A percentile compares a stretch with the other conserved stretches of the same genome.
phyloP scores from a whole-genome alignment of 2,329 filamentous ascomycete genomes.

The Xenoacremonium recifei region DNA sequence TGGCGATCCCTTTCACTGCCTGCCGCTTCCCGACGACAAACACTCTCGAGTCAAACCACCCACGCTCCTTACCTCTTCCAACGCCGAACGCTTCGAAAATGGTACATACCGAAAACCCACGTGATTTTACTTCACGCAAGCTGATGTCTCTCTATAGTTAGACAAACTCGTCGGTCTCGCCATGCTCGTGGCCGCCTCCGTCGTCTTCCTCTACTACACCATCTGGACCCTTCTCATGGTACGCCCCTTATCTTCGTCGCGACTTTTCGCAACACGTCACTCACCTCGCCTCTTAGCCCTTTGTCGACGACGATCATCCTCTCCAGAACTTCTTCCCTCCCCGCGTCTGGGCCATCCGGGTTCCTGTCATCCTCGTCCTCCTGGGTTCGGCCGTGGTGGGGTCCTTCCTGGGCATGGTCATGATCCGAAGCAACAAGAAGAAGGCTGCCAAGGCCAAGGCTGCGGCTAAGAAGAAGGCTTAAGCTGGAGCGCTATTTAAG shows the following conservation, averaged over 20 bases:
- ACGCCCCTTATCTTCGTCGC: constrained; percentile 23
- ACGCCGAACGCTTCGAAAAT: constrained; percentile 23
- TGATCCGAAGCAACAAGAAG: constrained; percentile 98
- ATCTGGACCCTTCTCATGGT: constrained; percentile 98
- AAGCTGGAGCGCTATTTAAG: constrained; percentile 28
- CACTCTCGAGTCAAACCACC: constrained; percentile 13
- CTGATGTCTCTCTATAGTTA: constrained; percentile 57
- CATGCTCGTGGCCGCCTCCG: constrained; percentile 65
- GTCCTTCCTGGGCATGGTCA: constrained; percentile 92
- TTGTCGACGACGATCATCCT: constrained; percentile 91
- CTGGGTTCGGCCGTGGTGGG: constrained; percentile 91
- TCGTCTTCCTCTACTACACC: constrained; percentile 82
- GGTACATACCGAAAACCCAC: constrained; percentile 18
- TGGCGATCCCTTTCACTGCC: too few species aligned
- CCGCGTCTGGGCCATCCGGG: constrained; percentile 97
- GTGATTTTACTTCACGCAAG: constrained; percentile 3
- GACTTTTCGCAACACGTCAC: constrained; percentile 1
- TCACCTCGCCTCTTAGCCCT: constrained; percentile 63
- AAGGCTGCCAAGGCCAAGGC: constrained; percentile 92
- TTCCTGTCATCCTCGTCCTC: constrained; percentile 94
- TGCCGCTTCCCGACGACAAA: constrained; percentile 1
- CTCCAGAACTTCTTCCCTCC: constrained; percentile 95
- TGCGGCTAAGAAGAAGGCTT: constrained; percentile 83
- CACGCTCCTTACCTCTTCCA: constrained; percentile 23
- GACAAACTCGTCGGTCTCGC: constrained; percentile 75